These are phyloP conservation scores for Penicillium capsulatum DNA, from an alignment of 2,329 filamentous ascomycete species.

Conservation along the genomic window DNA sequence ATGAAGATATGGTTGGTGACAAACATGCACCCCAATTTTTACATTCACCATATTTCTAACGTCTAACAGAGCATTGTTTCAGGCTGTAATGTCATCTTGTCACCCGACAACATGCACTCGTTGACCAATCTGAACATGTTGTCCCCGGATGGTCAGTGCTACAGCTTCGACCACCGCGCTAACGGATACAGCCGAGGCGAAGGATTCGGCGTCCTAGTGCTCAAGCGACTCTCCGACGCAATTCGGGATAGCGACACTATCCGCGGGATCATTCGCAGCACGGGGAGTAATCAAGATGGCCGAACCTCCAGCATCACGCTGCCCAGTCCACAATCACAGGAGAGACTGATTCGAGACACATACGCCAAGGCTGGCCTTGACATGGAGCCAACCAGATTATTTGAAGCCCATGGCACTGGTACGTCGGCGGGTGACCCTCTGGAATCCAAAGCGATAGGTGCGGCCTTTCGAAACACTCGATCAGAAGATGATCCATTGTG, in stretches of 20 bases:
- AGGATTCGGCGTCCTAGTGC: constrained; percentile 38
- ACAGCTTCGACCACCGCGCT: constrained; percentile 39
- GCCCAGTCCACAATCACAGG: constrained; percentile 6
- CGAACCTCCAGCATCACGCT: constrained; percentile 9
- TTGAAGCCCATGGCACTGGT: constrained; percentile 22
- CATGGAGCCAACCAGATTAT: constrained; percentile 7
- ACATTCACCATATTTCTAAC: too few relatives aligned
- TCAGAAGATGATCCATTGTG: constrained; percentile 7
- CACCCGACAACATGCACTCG: too few relatives aligned
- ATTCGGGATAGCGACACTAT: constrained; percentile 43
- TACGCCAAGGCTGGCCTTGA: constrained; percentile 19
- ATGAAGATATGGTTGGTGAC: too few relatives aligned
- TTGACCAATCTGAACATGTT: too few relatives aligned
- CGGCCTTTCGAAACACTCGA: neutral
- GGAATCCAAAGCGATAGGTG: constrained; percentile 7
- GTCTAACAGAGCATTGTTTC: too few relatives aligned
- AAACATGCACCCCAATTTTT: too few relatives aligned
- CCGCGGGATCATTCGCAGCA: constrained; percentile 41
- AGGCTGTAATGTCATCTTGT: too few relatives aligned
- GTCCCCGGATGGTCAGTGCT: constrained; percentile 28
- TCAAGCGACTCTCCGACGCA: constrained; percentile 44
- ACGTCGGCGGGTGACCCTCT: constrained; percentile 17
- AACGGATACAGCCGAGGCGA: constrained; percentile 49
- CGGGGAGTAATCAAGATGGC: constrained; percentile 27
- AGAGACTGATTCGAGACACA: constrained; percentile 6